Conservation (phyloP, 73 alveolate genomes). For the Blepharisma japonicum region DNA sequence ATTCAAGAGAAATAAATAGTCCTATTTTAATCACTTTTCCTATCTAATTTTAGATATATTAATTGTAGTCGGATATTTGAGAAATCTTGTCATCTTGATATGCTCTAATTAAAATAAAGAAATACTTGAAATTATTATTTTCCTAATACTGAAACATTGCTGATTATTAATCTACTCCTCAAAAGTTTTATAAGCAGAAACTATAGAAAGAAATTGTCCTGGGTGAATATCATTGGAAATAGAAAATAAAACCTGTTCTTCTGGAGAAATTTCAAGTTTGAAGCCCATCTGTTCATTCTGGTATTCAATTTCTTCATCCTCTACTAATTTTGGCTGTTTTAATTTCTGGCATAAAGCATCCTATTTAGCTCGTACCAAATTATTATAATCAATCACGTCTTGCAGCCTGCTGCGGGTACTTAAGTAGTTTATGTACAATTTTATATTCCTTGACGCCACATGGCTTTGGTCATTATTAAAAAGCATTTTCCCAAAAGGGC, state of each 20-base stretch:
- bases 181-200: no score
- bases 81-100: no score
- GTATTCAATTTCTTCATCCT: conserved; percentile 22
- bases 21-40: no score
- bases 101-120: no score
- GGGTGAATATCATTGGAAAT: background rate
- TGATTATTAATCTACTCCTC: no score
- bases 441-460: background rate
- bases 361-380: conserved; percentile 6
- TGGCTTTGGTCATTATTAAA: background rate
- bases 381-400: conserved; percentile 9
- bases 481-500: conserved; percentile 28
- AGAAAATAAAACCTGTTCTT: background rate
- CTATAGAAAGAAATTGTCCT: background rate
- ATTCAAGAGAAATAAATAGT: no score
- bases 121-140: no score
- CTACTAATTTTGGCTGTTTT: background rate
- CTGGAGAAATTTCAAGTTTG: background rate
- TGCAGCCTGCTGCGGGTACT: background rate
- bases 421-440: background rate
- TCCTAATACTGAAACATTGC: no score
- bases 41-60: no score
- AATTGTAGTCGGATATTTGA: no score
- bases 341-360: background rate
- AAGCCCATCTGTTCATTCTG: background rate